Conservation (phyloP, 139 green algal species). For the Chlorella sorokiniana region DNA sequence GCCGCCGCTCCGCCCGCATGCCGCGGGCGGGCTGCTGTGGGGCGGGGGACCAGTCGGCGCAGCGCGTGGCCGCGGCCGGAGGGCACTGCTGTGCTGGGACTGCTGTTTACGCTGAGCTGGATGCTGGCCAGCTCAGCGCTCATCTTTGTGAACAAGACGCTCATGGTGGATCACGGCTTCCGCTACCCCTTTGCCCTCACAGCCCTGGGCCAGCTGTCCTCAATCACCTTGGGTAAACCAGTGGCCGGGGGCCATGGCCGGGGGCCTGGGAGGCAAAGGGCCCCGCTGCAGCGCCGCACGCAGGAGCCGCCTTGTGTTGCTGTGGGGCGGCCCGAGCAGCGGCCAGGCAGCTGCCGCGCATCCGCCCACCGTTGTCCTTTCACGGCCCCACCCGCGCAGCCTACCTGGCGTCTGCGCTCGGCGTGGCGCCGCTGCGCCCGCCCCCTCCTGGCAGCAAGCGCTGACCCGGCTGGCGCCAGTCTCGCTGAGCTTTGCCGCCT, state of each 20-base stretch:
- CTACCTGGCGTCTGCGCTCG: neutral
- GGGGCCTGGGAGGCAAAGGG: too few species aligned
- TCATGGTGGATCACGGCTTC: constrained; percentile 37
- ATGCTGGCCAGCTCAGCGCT: constrained; percentile 31
- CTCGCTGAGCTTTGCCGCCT: constrained; percentile 30
- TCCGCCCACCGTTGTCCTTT: too few species aligned
- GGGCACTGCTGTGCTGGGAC: neutral
- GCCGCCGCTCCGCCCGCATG: neutral
- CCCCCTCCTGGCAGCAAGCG: neutral
- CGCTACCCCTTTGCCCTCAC: constrained; percentile 36
- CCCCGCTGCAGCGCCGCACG: too few species aligned
- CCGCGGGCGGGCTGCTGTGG: neutral
- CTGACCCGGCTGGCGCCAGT: constrained; percentile 32
- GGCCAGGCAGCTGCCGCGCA: too few species aligned
- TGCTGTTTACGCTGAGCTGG: constrained; percentile 25
- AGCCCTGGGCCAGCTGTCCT: constrained; percentile 11
- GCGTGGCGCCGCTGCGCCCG: constrained; percentile 10
- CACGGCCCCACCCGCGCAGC: neutral
- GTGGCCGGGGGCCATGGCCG: neutral
- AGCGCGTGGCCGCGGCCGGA: neutral
- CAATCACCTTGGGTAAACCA: neutral
- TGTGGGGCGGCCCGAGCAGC: too few species aligned
- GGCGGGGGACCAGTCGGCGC: neutral
- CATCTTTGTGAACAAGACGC: constrained; percentile 33
- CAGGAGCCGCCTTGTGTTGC: too few species aligned